A percentile compares a stretch with the other conserved stretches of the same genome.
phyloP scores from a whole-genome alignment of 2,329 filamentous ascomycete species.

The Phialophora tarda region DNA sequence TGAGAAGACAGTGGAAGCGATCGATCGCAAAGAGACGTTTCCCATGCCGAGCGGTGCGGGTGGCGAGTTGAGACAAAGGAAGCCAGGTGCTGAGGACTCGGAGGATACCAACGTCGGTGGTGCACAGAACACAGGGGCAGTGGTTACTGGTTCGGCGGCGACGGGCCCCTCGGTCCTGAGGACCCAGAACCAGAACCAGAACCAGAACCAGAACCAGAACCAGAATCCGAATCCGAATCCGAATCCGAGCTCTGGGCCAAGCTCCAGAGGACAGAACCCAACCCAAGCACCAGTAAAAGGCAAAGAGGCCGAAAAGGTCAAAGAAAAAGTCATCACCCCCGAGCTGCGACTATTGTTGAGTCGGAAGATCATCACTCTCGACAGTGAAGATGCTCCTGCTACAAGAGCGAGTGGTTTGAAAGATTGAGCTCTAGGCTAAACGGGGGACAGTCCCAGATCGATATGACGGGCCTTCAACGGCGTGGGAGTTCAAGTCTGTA shows the following conservation, averaged over 20 bases:
- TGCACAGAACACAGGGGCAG: conserved; percentile 2
- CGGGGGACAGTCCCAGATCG: background rate
- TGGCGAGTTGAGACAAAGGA: conserved; percentile 25
- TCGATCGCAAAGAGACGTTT: conserved; percentile 90
- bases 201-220: conserved; percentile 8
- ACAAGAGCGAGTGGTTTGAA: conserved; percentile 36
- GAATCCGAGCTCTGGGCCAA: background rate
- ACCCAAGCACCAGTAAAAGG: conserved; percentile 30
- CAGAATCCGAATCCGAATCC: background rate
- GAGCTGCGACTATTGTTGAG: conserved; percentile 68
- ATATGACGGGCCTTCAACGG: background rate
- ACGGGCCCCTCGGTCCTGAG: conserved; percentile 6
- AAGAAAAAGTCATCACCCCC: conserved; percentile 64
- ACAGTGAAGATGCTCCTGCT: conserved; percentile 41
- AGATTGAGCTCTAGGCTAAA: conserved; percentile 26
- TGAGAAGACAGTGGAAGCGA: conserved; percentile 83
- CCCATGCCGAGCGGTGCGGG: conserved; percentile 59
- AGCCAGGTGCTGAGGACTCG: conserved; percentile 12
- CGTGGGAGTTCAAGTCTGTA: background rate
- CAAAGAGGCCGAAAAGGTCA: conserved; percentile 41
- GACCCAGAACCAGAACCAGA: conserved; percentile 10
- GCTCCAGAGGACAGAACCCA: conserved; percentile 2
- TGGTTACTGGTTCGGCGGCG: conserved; percentile 9
- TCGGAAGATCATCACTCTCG: conserved; percentile 61
- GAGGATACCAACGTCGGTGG: background rate